A percentile compares a stretch with the other conserved stretches of the same genome.
Conservation (phyloP, 257 asterid genomes). For the Petunia secreta region DNA sequence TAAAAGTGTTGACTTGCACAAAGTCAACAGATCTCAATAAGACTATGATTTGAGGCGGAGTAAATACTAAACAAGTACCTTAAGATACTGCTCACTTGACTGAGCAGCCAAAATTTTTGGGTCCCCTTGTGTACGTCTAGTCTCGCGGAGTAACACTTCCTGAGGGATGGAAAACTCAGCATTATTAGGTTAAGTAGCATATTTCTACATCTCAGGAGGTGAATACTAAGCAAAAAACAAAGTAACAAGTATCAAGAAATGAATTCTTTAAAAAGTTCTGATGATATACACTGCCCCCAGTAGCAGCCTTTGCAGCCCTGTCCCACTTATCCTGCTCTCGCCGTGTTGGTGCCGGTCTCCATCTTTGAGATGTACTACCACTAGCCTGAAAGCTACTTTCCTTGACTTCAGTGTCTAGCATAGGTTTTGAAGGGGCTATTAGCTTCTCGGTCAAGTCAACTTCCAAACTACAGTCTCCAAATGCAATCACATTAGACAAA, state of each 20-base stretch:
- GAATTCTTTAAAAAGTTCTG: not conserved
- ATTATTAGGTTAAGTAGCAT: not conserved
- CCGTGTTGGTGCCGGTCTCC: slow-evolving; percentile 95
- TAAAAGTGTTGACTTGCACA: slow-evolving; percentile 16
- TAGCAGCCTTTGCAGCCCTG: slow-evolving; percentile 85
- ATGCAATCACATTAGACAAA: slow-evolving; percentile 17
- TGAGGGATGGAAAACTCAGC: slow-evolving; percentile 29
- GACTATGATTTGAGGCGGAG: not conserved
- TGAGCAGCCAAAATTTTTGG: slow-evolving; percentile 82
- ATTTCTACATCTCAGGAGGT: slow-evolving; percentile 1
- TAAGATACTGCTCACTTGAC: slow-evolving; percentile 79
- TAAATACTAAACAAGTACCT: slow-evolving; percentile 46
- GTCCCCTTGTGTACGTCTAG: slow-evolving; percentile 70
- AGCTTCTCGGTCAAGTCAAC: slow-evolving; percentile 75
- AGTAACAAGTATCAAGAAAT: not conserved
- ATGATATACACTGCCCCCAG: slow-evolving; percentile 85
- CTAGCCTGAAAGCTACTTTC: slow-evolving; percentile 55
- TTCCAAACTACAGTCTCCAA: slow-evolving; percentile 61
- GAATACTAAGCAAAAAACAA: not conserved
- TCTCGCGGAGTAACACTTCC: slow-evolving; percentile 86
- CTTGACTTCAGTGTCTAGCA: slow-evolving; percentile 39
- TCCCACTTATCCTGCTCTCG: slow-evolving; percentile 97
- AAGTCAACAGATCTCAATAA: slow-evolving; percentile 7
- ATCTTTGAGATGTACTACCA: slow-evolving; percentile 47
- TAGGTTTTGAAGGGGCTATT: slow-evolving; percentile 44